Conservation (phyloP, 805 yeast species). For the Komagataella pseudopastoris region DNA sequence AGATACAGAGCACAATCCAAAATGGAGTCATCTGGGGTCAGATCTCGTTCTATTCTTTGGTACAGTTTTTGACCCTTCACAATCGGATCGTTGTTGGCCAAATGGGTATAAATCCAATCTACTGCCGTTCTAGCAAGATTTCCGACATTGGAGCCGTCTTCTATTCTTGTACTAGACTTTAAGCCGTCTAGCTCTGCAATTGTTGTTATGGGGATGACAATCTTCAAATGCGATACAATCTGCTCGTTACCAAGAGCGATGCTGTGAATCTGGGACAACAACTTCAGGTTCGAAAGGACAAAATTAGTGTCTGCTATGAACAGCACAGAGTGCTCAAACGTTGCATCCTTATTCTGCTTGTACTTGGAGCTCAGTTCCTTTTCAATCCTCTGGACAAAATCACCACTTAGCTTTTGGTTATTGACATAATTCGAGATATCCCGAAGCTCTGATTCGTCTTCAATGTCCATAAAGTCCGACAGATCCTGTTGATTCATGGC, state of each 20-base stretch:
- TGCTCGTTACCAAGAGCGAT: constrained; percentile 27
- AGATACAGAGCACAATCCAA: constrained; percentile 73
- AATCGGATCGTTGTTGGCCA: constrained; percentile 36
- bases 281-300: constrained; percentile 48
- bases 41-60: constrained; percentile 33
- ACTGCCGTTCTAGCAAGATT: constrained; percentile 57
- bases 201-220: constrained; percentile 62
- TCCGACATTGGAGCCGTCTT: constrained; percentile 15
- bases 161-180: constrained; percentile 26
- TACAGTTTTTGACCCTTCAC: constrained; percentile 52
- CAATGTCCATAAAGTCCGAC: background rate
- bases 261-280: constrained; percentile 37
- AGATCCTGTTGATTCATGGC: background rate
- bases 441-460: background rate
- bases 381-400: background rate
- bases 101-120: constrained; percentile 55
- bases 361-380: background rate
- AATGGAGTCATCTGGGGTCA: constrained; percentile 66
- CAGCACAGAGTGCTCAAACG: constrained; percentile 7
- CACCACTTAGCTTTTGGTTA: background rate
- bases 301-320: constrained; percentile 80
- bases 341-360: constrained; percentile 1
- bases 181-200: constrained; percentile 75
- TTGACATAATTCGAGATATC: background rate
- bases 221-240: constrained; percentile 4